Evolutionary conservation across 495 filamentous ascomycete species (phyloP).

Genomic region (Sphaerosporella brunnea): DNA sequence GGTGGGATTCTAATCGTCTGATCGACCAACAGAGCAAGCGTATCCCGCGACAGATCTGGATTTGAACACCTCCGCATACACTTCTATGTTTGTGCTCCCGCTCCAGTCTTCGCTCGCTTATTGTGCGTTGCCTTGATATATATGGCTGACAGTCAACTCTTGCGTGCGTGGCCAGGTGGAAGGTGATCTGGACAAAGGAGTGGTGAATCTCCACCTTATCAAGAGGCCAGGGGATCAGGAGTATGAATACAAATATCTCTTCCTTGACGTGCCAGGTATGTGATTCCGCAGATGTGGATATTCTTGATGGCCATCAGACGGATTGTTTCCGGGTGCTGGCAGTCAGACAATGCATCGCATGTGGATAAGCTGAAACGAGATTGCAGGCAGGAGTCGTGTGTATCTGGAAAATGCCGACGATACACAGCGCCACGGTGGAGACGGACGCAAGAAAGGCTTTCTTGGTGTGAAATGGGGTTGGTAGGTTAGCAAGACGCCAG

Average conservation of each 20-base stretch:
- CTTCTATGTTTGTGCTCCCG: conserved; percentile 47
- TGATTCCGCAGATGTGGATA: background rate
- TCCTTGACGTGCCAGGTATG: conserved; percentile 53
- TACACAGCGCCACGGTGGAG: conserved; percentile 23
- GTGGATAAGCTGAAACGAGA: conserved; percentile 2
- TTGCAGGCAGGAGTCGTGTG: conserved; percentile 35
- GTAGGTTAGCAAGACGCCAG: too few species aligned
- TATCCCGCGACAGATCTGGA: conserved; percentile 45
- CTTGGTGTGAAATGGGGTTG: conserved; percentile 52
- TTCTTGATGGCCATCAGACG: background rate
- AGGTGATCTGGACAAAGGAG: conserved; percentile 56
- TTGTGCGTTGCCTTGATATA: too few species aligned
- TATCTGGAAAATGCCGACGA: conserved; percentile 44
- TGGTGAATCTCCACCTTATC: conserved; percentile 60
- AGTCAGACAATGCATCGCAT: background rate
- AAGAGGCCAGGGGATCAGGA: conserved; percentile 44
- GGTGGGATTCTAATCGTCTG: too few species aligned
- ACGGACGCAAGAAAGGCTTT: conserved; percentile 36
- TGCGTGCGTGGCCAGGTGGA: conserved; percentile 68
- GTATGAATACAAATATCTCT: conserved; percentile 65
- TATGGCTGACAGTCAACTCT: too few species aligned
- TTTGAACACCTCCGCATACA: conserved; percentile 68
- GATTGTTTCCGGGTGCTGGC: background rate
- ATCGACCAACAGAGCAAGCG: conserved; percentile 4
- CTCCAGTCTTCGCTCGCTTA: background rate